Percentiles rank a stretch among this genome's conserved stretches.
phyloP scores from a whole-genome alignment of 2,329 filamentous ascomycete species.

The Teratosphaeria pseudoeucalypti region DNA sequence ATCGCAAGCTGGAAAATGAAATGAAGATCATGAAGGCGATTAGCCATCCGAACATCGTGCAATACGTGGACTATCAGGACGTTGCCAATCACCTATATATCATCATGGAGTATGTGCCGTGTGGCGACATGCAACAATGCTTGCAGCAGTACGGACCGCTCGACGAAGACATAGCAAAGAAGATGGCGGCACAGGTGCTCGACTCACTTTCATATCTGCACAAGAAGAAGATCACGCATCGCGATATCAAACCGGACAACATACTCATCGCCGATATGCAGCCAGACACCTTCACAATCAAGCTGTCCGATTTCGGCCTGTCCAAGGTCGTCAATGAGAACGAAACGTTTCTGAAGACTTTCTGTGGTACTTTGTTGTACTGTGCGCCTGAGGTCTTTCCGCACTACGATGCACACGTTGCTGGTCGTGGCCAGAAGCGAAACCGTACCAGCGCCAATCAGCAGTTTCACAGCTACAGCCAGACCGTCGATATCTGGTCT shows the following conservation, averaged over 20 bases:
- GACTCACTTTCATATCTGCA: slow-evolving; percentile 81
- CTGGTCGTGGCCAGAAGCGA: slow-evolving; percentile 48
- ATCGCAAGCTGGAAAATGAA: slow-evolving; percentile 90
- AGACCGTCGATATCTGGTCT: slow-evolving; percentile 94
- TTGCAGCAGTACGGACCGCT: slow-evolving; percentile 54
- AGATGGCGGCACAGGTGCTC: slow-evolving; percentile 66
- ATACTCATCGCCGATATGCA: slow-evolving; percentile 68
- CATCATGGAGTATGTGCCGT: slow-evolving; percentile 86
- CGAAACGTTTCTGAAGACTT: slow-evolving; percentile 86
- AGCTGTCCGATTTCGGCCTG: slow-evolving; percentile 90
- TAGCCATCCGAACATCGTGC: slow-evolving; percentile 79
- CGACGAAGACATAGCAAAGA: slow-evolving; percentile 56
- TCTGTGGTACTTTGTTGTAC: slow-evolving; percentile 90
- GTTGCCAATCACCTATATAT: slow-evolving; percentile 76
- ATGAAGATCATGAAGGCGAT: slow-evolving; percentile 90
- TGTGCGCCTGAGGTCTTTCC: slow-evolving; percentile 96
- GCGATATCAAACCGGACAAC: slow-evolving; percentile 98
- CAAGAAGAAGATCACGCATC: slow-evolving; percentile 78
- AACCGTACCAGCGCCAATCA: slow-evolving; percentile 39
- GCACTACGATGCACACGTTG: slow-evolving; percentile 58
- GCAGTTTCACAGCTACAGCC: slow-evolving; percentile 60
- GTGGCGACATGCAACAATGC: slow-evolving; percentile 71
- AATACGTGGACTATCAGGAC: slow-evolving; percentile 82
- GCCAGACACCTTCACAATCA: slow-evolving; percentile 59
- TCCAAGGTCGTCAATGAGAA: slow-evolving; percentile 82